Evolutionary conservation across 2,329 filamentous ascomycete genomes (phyloP).

Genomic region (Penicillium crustosum): DNA sequence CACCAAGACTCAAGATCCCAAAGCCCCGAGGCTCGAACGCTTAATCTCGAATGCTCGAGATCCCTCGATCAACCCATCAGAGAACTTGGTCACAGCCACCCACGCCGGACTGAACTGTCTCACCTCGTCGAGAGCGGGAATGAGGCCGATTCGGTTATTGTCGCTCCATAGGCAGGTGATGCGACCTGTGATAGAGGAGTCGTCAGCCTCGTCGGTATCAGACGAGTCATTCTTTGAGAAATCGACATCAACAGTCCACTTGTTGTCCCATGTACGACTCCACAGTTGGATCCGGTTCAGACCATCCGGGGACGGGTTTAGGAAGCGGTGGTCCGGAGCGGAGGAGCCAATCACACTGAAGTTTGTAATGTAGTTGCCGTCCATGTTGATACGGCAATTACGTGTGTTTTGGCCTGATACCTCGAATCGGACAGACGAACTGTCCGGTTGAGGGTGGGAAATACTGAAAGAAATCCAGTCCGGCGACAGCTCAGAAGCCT

Average conservation of each 20-base stretch:
- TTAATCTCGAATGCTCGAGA: constrained; percentile 64
- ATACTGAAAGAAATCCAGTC: constrained; percentile 70
- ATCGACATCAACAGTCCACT: constrained; percentile 73
- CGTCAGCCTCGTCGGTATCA: constrained; percentile 29
- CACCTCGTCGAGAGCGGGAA: constrained; percentile 82
- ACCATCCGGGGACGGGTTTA: constrained; percentile 61
- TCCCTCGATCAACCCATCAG: constrained; percentile 79
- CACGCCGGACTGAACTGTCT: constrained; percentile 74
- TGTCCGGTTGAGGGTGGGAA: constrained; percentile 41
- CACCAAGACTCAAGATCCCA: neutral
- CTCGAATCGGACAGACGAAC: constrained; percentile 58
- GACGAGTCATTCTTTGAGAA: constrained; percentile 42
- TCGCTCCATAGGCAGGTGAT: constrained; percentile 87
- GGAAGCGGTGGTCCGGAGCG: constrained; percentile 63
- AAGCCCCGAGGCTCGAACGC: neutral
- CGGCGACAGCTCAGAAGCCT: constrained; percentile 37
- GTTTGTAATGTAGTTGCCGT: constrained; percentile 59
- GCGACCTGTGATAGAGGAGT: constrained; percentile 56
- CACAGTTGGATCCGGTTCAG: constrained; percentile 72
- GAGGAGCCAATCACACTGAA: constrained; percentile 65
- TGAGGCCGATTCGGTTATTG: constrained; percentile 66
- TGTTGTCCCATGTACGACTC: constrained; percentile 74
- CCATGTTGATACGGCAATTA: constrained; percentile 72
- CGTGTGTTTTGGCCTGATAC: constrained; percentile 74
- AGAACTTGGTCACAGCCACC: constrained; percentile 72